Evolutionary conservation across 257 asterid species (phyloP), one percentile per base, ranked within the genome.

Genomic region (Solanum rostratum): DNA sequence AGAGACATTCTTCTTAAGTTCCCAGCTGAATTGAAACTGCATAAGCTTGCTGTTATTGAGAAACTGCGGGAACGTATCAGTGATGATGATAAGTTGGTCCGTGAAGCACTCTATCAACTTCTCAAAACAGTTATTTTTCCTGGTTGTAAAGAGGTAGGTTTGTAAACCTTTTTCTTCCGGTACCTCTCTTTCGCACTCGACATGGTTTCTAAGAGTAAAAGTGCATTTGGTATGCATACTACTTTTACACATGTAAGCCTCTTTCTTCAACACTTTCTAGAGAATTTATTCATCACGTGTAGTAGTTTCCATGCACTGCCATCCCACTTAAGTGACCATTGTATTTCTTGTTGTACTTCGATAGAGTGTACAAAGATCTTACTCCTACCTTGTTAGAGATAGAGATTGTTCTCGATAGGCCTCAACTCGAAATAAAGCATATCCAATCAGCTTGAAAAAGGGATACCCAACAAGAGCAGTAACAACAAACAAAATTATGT

Each of bases 51-150:
- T 87, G 92, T 95, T 82, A 84, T 95, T 54, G 98, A 95, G 87
- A 97, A 94, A 87, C 92, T 97, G 81, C 97, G 98, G 60, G 98
- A 94, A 81, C 97, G 98, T 41, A 94, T 97, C 76, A 91, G 93
- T 84, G 99, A 97, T 87, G 97, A 92, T 80, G 97, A 97, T 87
- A 94, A 92, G 86, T 80, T 89, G 81, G 98, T 95, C 63, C 95
- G 98, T 16, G 99, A 95, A 89, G 86, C 92, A 22, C 91, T 97
- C 46, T 93, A 91, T 91, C 92, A 94, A 71, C 97, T 95, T 82
- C 91, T 97, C 85, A 94, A 95, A 91, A 84, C 93, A 41, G 97
- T 93, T 63, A 88, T 97, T 87, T 93, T 97, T 82, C 97, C 97
- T 16, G 93, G 93, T 33, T 89, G 97, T 85, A 84, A 88, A 85